Evolutionary conservation across 225 moss, liverwort and hornwort species (phyloP).

Genomic region (Antitrichia curtipendula): DNA sequence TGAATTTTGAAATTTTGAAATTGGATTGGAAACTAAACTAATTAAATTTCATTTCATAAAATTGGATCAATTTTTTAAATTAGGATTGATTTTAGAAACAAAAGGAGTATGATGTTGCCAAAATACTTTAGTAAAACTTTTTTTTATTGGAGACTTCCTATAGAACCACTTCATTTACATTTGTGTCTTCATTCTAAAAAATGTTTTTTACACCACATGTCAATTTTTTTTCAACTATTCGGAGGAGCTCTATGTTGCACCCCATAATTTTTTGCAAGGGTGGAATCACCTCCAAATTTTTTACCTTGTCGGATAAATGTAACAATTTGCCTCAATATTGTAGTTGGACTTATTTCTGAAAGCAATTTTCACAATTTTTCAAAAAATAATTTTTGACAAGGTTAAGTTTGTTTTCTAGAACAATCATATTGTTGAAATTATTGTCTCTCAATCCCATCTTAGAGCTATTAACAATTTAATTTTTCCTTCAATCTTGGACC

Average conservation of each 20-base stretch:
- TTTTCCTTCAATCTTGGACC: too few relatives aligned
- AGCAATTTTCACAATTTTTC: too few relatives aligned
- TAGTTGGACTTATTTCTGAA: too few relatives aligned
- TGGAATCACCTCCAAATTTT: neutral
- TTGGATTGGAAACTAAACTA: neutral
- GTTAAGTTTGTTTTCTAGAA: too few relatives aligned
- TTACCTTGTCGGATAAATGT: neutral
- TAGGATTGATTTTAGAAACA: neutral
- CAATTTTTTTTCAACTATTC: neutral
- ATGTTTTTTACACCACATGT: neutral
- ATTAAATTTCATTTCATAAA: neutral
- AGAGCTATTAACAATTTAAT: too few relatives aligned
- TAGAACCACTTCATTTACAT: neutral
- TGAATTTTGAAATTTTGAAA: neutral
- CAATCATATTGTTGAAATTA: too few relatives aligned
- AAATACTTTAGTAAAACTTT: neutral
- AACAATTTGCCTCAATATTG: neutral
- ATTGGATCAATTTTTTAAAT: neutral
- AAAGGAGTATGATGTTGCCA: neutral
- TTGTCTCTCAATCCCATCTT: too few relatives aligned
- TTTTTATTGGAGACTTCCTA: neutral
- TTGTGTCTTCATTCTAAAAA: neutral
- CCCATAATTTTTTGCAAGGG: neutral
- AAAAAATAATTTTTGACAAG: too few relatives aligned
- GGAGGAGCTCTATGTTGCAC: neutral